Base-by-base conservation (phyloP, 176 grass and related monocot genomes). In the Phoenix roebelenii region DNA sequence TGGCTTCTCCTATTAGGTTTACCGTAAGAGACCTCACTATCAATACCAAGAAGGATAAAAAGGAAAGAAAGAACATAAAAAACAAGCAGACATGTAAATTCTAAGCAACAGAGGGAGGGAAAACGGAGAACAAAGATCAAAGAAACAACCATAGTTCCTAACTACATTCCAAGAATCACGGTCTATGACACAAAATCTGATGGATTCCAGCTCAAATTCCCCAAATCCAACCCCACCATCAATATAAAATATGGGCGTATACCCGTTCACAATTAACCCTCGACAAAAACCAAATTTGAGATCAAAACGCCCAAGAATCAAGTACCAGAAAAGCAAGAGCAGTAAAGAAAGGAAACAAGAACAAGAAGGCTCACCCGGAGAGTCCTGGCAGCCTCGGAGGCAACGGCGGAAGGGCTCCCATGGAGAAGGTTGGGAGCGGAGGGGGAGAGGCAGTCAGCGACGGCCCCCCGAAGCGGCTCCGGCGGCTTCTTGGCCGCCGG, bases 381-480 rank as follows among this genome's bases (percentile, higher is more conserved):
- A 1, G 79, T 88, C 74, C 79, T 83, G 25, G 93, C 79, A 3
- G 84, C 93, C 61, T 97, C 87, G 23, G 80, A 69, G 50, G 80
- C 74, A 50, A 79, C 66, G 24, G 80, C 68, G 4, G 86, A 79
- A 10, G 83, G 71, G 25, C 72, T 76, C 50, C 79, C 87, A 64
- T 97, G 84, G 57, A 70, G 82, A 64, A 70, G 82, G 66, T 88
- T 84, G 15, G 81, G 68, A 2, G 93, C 69, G 44, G 81, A 78
- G 23, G 87, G 87, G 16, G 87, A 97, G 65, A 97, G 82, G 76
- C 93, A 97, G 69, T 97, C 93, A 22, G 81, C 93, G 66, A 97
- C 93, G 24, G 87, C 87, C 39, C 87, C 70, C 35, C 84, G 77
- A 12, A 97, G 78, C 23, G 93, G 87, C 76, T 97, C 93, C 22